Evolutionary conservation across 2,329 filamentous ascomycete genomes (phyloP), one percentile per base, ranked within the genome.

Genomic region (Epichloe gansuensis): DNA sequence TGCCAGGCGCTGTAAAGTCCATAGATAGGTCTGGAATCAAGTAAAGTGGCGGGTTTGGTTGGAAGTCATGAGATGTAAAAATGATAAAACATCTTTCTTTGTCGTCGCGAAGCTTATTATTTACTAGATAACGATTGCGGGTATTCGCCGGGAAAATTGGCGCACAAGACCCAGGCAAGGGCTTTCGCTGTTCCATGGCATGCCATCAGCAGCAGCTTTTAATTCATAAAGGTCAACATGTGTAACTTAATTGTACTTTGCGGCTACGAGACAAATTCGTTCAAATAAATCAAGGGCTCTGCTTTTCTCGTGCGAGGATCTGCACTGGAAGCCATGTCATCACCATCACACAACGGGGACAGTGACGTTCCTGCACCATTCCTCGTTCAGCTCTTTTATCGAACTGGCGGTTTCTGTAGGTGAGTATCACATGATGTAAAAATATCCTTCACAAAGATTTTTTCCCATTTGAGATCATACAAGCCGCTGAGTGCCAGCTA

Each of bases 371-470:
- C 82, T 12, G 82, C 86, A 3, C 91, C 90, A 5, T 95, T 95
- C 69, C 80, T 91, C 56, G 74, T 95, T 17, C 90, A 87, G 65
- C 78, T 95, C 55, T 95, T 91, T 73, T 94, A 91, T 70, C 82
- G 83, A 55, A 80, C 76, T 21, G 81, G 83, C 61, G 75, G 78
- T 42, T 91, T 88, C 62, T 84, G 90, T 69, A 78, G 80, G 82
- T 82, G 69, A 51, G 62, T 53, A 25, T n/a, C 12, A 8, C 43
- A 38, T 12, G 17, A 25, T 41, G 37, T 52, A 34, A 41, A 23
- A 11, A 28, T 4, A 15, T 42, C 15, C 11, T 28, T 17, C 2
- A 41, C 13, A 34, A 11, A 12, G 23, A 8, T 6, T 34, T 31
- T 31, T 9, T 3, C 28, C 28, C 8, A 31, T 31, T 31, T 31